These are phyloP conservation scores for Aspergillus quadrilineatus DNA, from an alignment of 2,329 filamentous ascomycete species.

Conservation along the genomic window DNA sequence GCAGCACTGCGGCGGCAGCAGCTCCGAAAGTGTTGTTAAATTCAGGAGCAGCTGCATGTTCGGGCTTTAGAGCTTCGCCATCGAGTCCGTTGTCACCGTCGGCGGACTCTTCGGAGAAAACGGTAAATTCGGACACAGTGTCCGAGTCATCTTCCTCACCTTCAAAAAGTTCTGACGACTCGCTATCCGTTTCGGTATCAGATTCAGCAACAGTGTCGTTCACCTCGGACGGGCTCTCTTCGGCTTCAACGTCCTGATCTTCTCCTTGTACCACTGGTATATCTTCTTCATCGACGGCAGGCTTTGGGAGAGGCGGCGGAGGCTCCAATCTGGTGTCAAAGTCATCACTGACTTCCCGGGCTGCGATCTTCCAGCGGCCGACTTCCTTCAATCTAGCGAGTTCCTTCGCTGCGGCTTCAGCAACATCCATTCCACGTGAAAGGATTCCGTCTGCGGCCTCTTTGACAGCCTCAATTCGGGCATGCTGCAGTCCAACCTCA, in stretches of 20 bases:
- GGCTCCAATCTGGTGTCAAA: conserved; percentile 64
- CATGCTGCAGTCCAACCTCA: conserved; percentile 70
- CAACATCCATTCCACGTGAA: conserved; percentile 74
- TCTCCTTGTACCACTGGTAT: conserved; percentile 14
- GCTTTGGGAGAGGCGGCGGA: conserved; percentile 34
- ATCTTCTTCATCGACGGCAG: conserved; percentile 9
- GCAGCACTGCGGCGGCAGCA: conserved; percentile 53
- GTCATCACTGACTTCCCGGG: conserved; percentile 71
- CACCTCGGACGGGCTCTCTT: neutral
- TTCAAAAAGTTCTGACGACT: neutral
- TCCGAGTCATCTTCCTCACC: neutral
- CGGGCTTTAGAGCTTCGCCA: neutral
- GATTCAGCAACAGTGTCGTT: neutral
- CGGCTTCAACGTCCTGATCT: neutral
- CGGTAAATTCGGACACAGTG: neutral
- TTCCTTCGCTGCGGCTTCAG: conserved; percentile 76
- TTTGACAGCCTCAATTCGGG: conserved; percentile 67
- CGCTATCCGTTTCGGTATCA: neutral
- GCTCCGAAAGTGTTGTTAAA: conserved; percentile 49
- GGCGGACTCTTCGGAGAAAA: neutral
- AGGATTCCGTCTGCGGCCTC: conserved; percentile 68
- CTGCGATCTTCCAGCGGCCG: conserved; percentile 76
- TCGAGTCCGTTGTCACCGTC: neutral
- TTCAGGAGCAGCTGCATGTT: neutral
- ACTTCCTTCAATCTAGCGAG: conserved; percentile 78